Evolutionary conservation across 2,329 filamentous ascomycete species (phyloP), one percentile per base, ranked within the genome.

Genomic region (Fusarium pseudoanthophilum): DNA sequence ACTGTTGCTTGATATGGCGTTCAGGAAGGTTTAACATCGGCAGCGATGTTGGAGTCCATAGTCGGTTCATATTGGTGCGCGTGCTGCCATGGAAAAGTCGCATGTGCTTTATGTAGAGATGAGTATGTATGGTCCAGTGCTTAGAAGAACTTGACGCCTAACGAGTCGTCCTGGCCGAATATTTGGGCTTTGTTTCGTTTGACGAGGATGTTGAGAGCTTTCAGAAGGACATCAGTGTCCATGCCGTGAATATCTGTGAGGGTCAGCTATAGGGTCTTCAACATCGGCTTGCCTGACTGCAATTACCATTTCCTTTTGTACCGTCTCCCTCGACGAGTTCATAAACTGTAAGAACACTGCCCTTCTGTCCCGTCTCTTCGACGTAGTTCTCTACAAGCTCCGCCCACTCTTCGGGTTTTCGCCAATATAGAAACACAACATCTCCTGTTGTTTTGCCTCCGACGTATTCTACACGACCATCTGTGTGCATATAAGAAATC

Each of bases 91-190:
- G 49, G 46, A 63, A 66, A 59, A 46, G 56, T 55, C 51, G 67
- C 55, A 57, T 70, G 60, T 69, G 42, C 46, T 49, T 68, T 62
- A 71, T 63, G 64, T 75, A 73, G 64, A 72, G 60, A 73, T 64
- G 68, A 67, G 59, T 46, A 52, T 64, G n/a, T 26, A 63, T 67
- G 55, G 64, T 32, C 46, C n/a, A 69, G 59, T 60, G 45, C 53
- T 91, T 85, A 98, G 81, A 98, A 98, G 85, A 99, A 98, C 85
- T 99, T 99, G 74, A 98, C 94, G 78, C 96, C 96, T 78, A 93
- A 90, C 69, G 93, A 93, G 80, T 95, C 94, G 78, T 95, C 95
- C 60, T 90, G 89, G 39, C 95, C 95, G 84, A 99, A 98, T 32
- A 98, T 91, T 82, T 98, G 95, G 20, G 95, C 95, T 84, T 93